phyloP scores from a whole-genome alignment of 768 basidiomycete species.

The Leucosporidium yakuticum region DNA sequence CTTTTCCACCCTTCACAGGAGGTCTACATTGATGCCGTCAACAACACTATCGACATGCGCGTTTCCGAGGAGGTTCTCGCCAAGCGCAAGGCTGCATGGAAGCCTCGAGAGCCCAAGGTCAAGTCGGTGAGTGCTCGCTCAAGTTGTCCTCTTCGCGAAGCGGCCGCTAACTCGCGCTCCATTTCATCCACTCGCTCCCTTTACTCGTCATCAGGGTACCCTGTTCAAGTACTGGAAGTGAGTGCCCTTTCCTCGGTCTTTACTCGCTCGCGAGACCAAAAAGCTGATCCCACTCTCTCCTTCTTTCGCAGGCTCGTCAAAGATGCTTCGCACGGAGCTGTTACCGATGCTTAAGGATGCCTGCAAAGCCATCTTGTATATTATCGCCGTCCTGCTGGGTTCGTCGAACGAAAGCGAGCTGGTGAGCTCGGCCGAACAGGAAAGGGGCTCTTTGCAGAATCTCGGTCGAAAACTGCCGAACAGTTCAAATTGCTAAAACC shows the following conservation, averaged over 20 bases:
- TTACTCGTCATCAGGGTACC: slow-evolving; percentile 50
- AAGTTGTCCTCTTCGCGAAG: background rate
- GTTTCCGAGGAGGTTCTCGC: slow-evolving; percentile 75
- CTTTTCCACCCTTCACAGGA: slow-evolving; percentile 29
- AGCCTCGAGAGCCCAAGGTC: slow-evolving; percentile 76
- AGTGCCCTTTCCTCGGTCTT: slow-evolving; percentile 43
- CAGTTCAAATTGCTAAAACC: no score
- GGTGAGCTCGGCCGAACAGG: no score
- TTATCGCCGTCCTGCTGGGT: no score
- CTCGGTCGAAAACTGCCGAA: no score
- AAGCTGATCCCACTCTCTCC: slow-evolving; percentile 72
- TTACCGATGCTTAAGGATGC: slow-evolving; percentile 67
- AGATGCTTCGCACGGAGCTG: slow-evolving; percentile 88
- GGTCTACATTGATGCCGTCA: slow-evolving; percentile 80
- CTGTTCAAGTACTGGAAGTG: slow-evolving; percentile 46
- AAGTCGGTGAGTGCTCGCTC: slow-evolving; percentile 48
- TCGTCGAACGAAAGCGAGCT: no score
- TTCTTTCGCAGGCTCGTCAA: slow-evolving; percentile 52
- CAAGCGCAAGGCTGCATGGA: slow-evolving; percentile 65
- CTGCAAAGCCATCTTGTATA: background rate
- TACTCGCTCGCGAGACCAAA: slow-evolving; percentile 42
- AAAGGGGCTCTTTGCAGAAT: no score
- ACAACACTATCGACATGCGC: slow-evolving; percentile 68
- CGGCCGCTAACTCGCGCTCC: background rate
- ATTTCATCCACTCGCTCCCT: no score